Conservation (phyloP, 2,329 filamentous ascomycete genomes). For the Coniochaeta ligniaria region DNA sequence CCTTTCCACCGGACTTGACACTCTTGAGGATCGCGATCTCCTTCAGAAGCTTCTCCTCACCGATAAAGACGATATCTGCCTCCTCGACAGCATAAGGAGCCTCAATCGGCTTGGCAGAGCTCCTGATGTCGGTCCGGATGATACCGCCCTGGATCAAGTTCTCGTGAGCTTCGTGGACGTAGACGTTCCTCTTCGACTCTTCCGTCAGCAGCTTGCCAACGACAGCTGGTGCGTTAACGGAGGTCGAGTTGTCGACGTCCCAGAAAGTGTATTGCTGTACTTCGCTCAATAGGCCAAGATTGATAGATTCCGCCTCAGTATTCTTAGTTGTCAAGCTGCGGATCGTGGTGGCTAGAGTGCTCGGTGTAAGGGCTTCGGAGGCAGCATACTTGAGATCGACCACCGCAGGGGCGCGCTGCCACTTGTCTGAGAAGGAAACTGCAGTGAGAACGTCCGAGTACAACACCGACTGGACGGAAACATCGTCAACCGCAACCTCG, state of each 20-base stretch:
- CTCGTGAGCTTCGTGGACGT: slow-evolving; percentile 55
- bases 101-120: slow-evolving; percentile 75
- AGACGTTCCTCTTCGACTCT: slow-evolving; percentile 59
- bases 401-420: slow-evolving; percentile 55
- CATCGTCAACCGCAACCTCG: slow-evolving; percentile 64
- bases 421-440: slow-evolving; percentile 68
- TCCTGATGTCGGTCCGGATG: slow-evolving; percentile 77
- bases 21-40: slow-evolving; percentile 67
- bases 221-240: slow-evolving; percentile 56
- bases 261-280: slow-evolving; percentile 89
- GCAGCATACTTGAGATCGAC: slow-evolving; percentile 88
- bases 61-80: slow-evolving; percentile 74
- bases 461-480: slow-evolving; percentile 72
- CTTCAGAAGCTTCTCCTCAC: slow-evolving; percentile 71
- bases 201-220: slow-evolving; percentile 58
- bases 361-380: slow-evolving; percentile 47
- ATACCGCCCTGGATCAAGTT: slow-evolving; percentile 69
- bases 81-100: slow-evolving; percentile 74
- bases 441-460: slow-evolving; percentile 89
- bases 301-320: slow-evolving; percentile 42
- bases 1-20: slow-evolving; percentile 61
- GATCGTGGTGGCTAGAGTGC: slow-evolving; percentile 43
- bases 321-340: slow-evolving; percentile 40
- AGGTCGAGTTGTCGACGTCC: slow-evolving; percentile 72
- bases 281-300: slow-evolving; percentile 37